Evolutionary conservation across 2,329 filamentous ascomycete genomes (phyloP).

Genomic region (Fusarium incarnatum): DNA sequence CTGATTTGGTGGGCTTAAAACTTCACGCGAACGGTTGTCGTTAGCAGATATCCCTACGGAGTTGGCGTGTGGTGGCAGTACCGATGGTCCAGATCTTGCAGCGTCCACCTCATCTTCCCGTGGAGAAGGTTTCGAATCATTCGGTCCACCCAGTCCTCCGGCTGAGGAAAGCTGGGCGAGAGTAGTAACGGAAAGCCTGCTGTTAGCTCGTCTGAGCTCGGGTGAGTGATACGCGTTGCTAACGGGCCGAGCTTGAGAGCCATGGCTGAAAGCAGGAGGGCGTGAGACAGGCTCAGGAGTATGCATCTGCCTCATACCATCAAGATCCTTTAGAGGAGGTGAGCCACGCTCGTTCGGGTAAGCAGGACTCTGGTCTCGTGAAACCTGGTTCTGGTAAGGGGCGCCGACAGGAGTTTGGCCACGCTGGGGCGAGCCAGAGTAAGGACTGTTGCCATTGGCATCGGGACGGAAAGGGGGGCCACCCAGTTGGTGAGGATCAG

Average conservation of each 20-base stretch:
- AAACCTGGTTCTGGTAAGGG: conserved; percentile 58
- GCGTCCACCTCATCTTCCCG: conserved; percentile 51
- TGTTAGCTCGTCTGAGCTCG: conserved; percentile 83
- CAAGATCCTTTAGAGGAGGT: conserved; percentile 62
- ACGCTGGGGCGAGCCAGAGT: conserved; percentile 50
- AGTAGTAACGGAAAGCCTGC: conserved; percentile 84
- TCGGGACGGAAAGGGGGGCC: conserved; percentile 46
- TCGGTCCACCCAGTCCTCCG: conserved; percentile 63
- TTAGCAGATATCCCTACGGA: conserved; percentile 66
- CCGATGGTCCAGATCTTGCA: conserved; percentile 57
- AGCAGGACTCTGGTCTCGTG: conserved; percentile 64
- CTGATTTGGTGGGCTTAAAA: conserved; percentile 56
- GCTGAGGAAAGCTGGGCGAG: conserved; percentile 83
- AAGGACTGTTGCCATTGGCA: conserved; percentile 41
- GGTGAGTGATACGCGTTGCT: conserved; percentile 78
- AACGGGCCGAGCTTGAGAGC: conserved; percentile 75
- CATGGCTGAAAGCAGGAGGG: conserved; percentile 84
- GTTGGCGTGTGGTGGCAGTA: conserved; percentile 64
- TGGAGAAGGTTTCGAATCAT: conserved; percentile 47
- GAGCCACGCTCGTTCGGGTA: conserved; percentile 65
- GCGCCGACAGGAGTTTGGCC: conserved; percentile 53
- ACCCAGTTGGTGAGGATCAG: conserved; percentile 55
- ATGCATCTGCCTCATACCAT: conserved; percentile 65
- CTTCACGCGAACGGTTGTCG: conserved; percentile 65
- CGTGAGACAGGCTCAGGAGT: conserved; percentile 81